Evolutionary conservation across 805 yeast species (phyloP).

Genomic region (Clavispora phyllophila): DNA sequence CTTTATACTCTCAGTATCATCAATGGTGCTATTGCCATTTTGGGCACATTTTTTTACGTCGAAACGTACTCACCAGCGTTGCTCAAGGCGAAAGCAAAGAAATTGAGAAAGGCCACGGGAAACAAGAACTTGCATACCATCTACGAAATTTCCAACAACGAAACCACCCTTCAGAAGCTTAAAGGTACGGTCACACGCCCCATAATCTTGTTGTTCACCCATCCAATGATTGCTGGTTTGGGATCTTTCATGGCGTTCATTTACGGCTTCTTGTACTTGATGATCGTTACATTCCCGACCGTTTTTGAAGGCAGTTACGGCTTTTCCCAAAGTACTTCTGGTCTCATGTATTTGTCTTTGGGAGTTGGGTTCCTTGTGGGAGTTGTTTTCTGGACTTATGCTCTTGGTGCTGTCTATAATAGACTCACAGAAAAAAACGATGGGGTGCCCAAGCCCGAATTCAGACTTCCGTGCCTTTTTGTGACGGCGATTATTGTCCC

Average conservation of each 20-base stretch:
- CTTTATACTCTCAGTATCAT: slow-evolving; percentile 31
- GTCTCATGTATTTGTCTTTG: slow-evolving; percentile 37
- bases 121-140: slow-evolving; percentile 34
- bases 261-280: slow-evolving; percentile 38
- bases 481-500: slow-evolving; percentile 30
- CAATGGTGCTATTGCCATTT: slow-evolving; percentile 28
- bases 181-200: slow-evolving; percentile 28
- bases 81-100: slow-evolving; percentile 23
- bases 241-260: slow-evolving; percentile 40
- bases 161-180: slow-evolving; percentile 19
- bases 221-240: slow-evolving; percentile 36
- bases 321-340: slow-evolving; percentile 25
- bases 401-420: slow-evolving; percentile 22
- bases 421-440: slow-evolving; percentile 22
- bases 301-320: slow-evolving; percentile 29
- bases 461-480: slow-evolving; percentile 33
- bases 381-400: slow-evolving; percentile 25
- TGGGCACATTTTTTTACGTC: slow-evolving; percentile 25
- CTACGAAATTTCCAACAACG: slow-evolving; percentile 30
- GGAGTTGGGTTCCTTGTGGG: slow-evolving; percentile 34
- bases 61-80: slow-evolving; percentile 36
- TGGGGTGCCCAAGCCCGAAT: slow-evolving; percentile 35
- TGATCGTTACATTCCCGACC: slow-evolving; percentile 36
- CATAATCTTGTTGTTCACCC: slow-evolving; percentile 25
- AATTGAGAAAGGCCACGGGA: slow-evolving; percentile 29